A percentile compares a stretch with the other conserved stretches of the same genome.
Evolutionary conservation across 1,284 basidiomycete species (phyloP).

Genomic region (Moniliophthora roreri): DNA sequence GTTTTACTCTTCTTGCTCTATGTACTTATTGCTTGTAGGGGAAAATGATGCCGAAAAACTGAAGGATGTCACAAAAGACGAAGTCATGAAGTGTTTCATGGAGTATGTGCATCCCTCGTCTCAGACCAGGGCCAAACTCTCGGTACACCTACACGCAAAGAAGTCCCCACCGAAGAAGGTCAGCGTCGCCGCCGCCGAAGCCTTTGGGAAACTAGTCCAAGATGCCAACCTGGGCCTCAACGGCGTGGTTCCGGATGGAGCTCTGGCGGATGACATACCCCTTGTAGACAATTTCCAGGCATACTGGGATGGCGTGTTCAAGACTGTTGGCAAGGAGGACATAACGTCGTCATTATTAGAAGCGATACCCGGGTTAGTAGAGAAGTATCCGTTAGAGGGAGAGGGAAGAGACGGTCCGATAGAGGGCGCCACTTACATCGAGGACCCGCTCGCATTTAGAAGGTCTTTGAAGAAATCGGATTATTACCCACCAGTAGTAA

Average conservation of each 20-base stretch:
- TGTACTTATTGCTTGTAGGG: constrained; percentile 35
- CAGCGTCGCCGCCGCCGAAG: constrained; percentile 64
- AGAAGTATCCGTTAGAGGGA: constrained; percentile 50
- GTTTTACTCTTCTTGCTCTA: background rate
- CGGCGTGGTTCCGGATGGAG: constrained; percentile 55
- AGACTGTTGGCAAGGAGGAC: constrained; percentile 26
- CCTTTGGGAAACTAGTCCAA: constrained; percentile 58
- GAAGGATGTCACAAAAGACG: constrained; percentile 67
- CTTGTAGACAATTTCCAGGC: constrained; percentile 43
- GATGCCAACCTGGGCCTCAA: constrained; percentile 54
- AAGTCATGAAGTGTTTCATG: constrained; percentile 78
- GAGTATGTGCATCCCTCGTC: constrained; percentile 73
- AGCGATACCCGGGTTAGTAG: constrained; percentile 52
- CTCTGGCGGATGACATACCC: constrained; percentile 43
- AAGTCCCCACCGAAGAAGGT: constrained; percentile 61
- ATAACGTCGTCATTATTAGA: constrained; percentile 42
- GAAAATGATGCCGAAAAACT: constrained; percentile 70
- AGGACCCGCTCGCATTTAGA: constrained; percentile 71
- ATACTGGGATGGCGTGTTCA: constrained; percentile 35
- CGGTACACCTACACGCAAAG: constrained; percentile 78
- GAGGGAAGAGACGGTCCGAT: constrained; percentile 50
- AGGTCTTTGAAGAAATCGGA: constrained; percentile 17
- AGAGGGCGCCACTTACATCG: constrained; percentile 58
- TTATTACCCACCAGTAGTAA: background rate
- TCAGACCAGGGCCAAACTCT: constrained; percentile 71